phyloP scores from a whole-genome alignment of 2,329 filamentous ascomycete species.

The Paecilomyces dactylethromorphus region DNA sequence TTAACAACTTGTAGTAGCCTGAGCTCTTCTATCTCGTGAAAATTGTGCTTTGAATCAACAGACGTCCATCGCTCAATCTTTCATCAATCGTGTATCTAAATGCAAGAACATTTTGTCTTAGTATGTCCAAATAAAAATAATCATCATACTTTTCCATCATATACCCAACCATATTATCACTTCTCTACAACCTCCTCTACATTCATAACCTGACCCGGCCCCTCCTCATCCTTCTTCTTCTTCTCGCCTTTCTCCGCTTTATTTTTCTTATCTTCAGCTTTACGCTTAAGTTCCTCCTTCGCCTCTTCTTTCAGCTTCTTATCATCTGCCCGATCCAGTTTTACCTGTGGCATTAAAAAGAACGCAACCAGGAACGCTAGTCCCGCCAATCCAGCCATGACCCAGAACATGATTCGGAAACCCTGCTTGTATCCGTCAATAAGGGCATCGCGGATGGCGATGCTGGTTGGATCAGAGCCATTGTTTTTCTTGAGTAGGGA shows the following conservation, averaged over 20 bases:
- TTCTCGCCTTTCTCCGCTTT: neutral
- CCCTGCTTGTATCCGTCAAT: conserved; percentile 31
- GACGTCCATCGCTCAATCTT: neutral
- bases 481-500: conserved; percentile 17
- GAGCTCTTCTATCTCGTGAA: too few relatives aligned
- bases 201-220: neutral
- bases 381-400: conserved; percentile 29
- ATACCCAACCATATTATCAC: neutral
- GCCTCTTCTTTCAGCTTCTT: conserved; percentile 23
- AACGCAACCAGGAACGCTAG: conserved; percentile 27
- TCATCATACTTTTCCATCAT: neutral
- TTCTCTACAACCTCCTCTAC: neutral
- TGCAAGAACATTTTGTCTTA: neutral
- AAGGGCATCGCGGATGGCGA: conserved; percentile 17
- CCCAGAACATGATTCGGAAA: conserved; percentile 35
- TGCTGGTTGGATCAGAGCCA: conserved; percentile 9
- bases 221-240: neutral
- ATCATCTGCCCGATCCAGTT: conserved; percentile 21
- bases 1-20: neutral
- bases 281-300: conserved; percentile 6
- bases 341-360: conserved; percentile 32
- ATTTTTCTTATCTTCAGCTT: neutral
- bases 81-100: neutral
- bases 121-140: neutral
- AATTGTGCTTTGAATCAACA: neutral